Evolutionary conservation across 2,329 filamentous ascomycete genomes (phyloP), one percentile per base, ranked within the genome.

Genomic region (Rachicladosporium sp.): DNA sequence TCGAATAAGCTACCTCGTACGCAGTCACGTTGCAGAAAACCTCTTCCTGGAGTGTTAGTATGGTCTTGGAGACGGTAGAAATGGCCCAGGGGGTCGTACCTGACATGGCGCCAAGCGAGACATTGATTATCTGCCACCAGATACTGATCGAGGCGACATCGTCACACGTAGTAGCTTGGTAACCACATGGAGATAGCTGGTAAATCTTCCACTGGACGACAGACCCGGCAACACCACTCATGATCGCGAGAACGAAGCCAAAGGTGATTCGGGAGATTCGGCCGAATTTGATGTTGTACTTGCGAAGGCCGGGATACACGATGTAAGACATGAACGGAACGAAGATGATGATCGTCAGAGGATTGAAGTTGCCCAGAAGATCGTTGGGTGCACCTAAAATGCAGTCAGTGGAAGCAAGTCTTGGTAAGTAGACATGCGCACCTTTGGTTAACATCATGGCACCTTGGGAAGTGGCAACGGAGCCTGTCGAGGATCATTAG

Each of bases 191-290:
- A 4, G 59, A 62, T 1, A 58, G 57, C 38, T 63, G 48, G 57
- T 72, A 72, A n/a, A 69, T 58, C 21, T 62, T 58, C 48, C 59
- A 60, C 44, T 70, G 65, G 2, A 69, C 51, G 13, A 68, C 49
- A 1, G 63, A 57, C 36, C 55, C 57, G 30, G 48, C 47, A 8
- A 54, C 42, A 31, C 69, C 65, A 32, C 64, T 64, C 10, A 73
- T 40, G 1, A 64, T 62, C 2, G 70, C 70, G 48, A 76, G 50
- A 33, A 58, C 50, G 42, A 74, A 63, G 31, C 70, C 70, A 13
- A 49, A 51, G 35, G 48, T 51, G 50, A 76, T 67, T 49, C 64
- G 63, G 15, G 73, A 68, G 37, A 75, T 64, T n/a, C 71, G 70
- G 8, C 50, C 55, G 45, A 66, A 60, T 21, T 56, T 52, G 38